These are phyloP conservation scores for Erucastrum elatum DNA, from an alignment of 345 rosid species.

Conservation along the genomic window DNA sequence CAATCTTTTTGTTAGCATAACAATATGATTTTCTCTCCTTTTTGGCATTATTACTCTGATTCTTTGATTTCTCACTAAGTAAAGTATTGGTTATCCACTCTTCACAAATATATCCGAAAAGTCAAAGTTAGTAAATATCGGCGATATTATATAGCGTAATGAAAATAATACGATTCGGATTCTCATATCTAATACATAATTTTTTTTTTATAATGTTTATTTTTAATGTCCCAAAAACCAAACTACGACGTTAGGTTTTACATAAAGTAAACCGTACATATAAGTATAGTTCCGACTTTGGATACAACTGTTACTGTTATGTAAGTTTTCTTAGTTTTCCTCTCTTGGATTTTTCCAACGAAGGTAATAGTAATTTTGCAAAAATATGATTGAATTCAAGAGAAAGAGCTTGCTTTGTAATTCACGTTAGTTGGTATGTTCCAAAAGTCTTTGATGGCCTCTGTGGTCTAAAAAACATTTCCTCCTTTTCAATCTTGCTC, in stretches of 20 bases:
- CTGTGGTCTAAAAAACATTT: not conserved
- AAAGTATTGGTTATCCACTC: not conserved
- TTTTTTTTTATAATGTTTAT: not conserved
- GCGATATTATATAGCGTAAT: not conserved
- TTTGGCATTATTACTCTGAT: not conserved
- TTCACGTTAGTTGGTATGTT: not conserved
- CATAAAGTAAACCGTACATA: not conserved
- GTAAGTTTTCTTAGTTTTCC: not conserved
- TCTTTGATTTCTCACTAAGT: not conserved
- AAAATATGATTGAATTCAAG: not conserved
- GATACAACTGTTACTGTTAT: not conserved
- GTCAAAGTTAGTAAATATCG: not conserved
- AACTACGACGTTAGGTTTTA: not conserved
- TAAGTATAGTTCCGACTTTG: not conserved
- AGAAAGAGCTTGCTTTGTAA: not conserved
- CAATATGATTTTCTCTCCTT: constrained; percentile 1
- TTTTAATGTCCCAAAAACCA: not conserved
- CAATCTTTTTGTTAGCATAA: constrained; percentile 13
- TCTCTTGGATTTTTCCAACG: not conserved
- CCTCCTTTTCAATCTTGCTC: not conserved
- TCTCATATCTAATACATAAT: constrained; percentile 2
- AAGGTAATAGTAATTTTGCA: not conserved
- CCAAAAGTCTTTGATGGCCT: not conserved
- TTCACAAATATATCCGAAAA: not conserved
- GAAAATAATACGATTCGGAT: not conserved